phyloP scores from a whole-genome alignment of 192 early-diverging fungal species.

The Backusella australiensis region DNA sequence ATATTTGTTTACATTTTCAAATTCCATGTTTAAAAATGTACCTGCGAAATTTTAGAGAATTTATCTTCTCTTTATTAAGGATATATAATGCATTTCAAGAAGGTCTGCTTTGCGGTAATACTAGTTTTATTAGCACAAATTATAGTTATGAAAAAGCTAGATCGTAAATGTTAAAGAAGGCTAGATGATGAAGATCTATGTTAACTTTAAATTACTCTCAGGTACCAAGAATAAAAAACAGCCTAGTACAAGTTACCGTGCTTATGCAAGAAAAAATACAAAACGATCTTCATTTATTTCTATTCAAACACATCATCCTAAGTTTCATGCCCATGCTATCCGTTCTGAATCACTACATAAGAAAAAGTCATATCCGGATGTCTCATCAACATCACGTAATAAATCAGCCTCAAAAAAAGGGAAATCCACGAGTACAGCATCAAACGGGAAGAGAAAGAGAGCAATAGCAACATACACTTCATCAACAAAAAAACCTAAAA shows the following conservation, averaged over 20 bases:
- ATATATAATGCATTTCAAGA: neutral
- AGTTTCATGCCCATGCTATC: neutral
- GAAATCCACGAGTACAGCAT: neutral
- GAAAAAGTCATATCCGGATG: neutral
- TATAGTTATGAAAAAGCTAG: neutral
- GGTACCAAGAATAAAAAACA: neutral
- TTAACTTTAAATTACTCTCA: neutral
- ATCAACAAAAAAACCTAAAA: neutral
- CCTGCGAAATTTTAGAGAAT: neutral
- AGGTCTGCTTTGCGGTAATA: neutral
- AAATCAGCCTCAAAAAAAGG: neutral
- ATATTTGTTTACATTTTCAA: slow-evolving; percentile 1
- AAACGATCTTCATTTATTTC: neutral
- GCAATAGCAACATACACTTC: neutral
- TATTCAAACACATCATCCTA: neutral
- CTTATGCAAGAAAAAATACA: neutral
- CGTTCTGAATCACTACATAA: neutral
- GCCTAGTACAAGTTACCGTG: neutral
- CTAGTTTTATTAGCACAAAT: neutral
- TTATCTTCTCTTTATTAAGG: neutral
- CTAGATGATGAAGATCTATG: neutral
- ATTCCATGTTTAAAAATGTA: neutral
- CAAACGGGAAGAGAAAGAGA: neutral
- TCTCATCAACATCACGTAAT: neutral
- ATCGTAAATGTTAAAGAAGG: neutral